phyloP scores from a whole-genome alignment of 1,284 basidiomycete species.

The Phenoliferia sp. region DNA sequence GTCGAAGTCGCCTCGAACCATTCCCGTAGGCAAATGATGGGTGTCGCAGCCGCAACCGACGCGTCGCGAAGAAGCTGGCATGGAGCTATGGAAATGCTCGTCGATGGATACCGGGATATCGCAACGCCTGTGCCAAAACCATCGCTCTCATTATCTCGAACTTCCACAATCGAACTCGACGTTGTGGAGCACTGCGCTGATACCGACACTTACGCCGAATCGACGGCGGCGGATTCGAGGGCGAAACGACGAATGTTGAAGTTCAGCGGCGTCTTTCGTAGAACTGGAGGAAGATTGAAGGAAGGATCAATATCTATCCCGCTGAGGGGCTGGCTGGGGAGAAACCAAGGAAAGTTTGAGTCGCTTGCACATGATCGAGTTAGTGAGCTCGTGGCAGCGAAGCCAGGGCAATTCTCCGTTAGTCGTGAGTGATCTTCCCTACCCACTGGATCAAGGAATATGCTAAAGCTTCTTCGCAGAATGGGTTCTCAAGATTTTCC shows the following conservation, averaged over 20 bases:
- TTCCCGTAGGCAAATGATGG: constrained; percentile 46
- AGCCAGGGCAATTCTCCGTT: neutral
- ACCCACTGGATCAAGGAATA: neutral
- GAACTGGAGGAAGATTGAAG: constrained; percentile 8
- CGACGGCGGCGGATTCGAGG: neutral
- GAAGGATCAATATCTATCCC: neutral
- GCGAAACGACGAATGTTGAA: neutral
- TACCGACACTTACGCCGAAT: neutral
- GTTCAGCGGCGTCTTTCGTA: constrained; percentile 6
- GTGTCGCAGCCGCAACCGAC: constrained; percentile 41
- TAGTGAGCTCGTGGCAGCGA: neutral
- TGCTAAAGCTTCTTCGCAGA: neutral
- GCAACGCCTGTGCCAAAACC: neutral
- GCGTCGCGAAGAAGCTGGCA: constrained; percentile 50
- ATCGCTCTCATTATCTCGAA: neutral
- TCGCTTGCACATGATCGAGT: neutral
- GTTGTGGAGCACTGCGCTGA: constrained; percentile 12
- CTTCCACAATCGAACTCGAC: constrained; percentile 24
- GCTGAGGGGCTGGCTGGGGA: constrained; percentile 4
- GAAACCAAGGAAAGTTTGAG: neutral
- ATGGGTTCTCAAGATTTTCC: neutral
- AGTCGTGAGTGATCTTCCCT: neutral
- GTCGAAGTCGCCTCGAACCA: constrained; percentile 42
- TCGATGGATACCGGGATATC: constrained; percentile 50
- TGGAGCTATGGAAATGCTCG: constrained; percentile 53